Percentiles rank a stretch among this genome's conserved stretches.
These are phyloP conservation scores for Teunomyces funiuensis DNA, from an alignment of 805 yeast genomes.

Conservation along the genomic window DNA sequence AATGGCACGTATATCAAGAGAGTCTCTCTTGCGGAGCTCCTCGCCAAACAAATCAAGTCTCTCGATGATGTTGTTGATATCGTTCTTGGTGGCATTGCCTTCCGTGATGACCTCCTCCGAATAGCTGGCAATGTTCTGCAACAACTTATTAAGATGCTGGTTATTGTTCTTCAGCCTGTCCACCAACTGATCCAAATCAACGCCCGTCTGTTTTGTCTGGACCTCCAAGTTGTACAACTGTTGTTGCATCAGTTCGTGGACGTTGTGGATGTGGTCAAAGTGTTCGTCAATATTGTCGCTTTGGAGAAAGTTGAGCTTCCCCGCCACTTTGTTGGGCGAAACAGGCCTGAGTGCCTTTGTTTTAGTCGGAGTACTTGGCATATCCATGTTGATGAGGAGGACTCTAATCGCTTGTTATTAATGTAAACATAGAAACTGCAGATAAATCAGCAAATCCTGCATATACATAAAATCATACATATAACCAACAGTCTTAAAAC, in stretches of 20 bases:
- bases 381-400: too few relatives aligned
- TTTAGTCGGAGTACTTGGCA: slow-evolving; percentile 3
- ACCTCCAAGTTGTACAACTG: slow-evolving; percentile 31
- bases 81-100: slow-evolving; percentile 36
- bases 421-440: not conserved
- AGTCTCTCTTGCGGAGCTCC: slow-evolving; percentile 1
- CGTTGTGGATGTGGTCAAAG: slow-evolving; percentile 27
- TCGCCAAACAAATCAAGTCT: slow-evolving; percentile 16
- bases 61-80: slow-evolving; percentile 21
- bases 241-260: slow-evolving; percentile 27
- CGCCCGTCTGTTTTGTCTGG: slow-evolving; percentile 34
- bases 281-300: slow-evolving; percentile 35
- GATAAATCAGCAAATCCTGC: not conserved
- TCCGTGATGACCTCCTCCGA: slow-evolving; percentile 35
- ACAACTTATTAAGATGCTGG: slow-evolving; percentile 34
- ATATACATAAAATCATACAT: too few relatives aligned
- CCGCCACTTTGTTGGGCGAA: slow-evolving; percentile 28
- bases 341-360: slow-evolving; percentile 20
- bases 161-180: slow-evolving; percentile 44
- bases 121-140: slow-evolving; percentile 34
- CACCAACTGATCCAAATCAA: slow-evolving; percentile 35
- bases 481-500: not conserved
- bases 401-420: not conserved
- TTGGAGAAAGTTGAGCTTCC: slow-evolving; percentile 30
- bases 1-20: not conserved